A percentile compares a stretch with the other conserved stretches of the same genome.
Evolutionary conservation across 2,329 filamentous ascomycete species (phyloP).

Genomic region (Ophiostoma australiae): DNA sequence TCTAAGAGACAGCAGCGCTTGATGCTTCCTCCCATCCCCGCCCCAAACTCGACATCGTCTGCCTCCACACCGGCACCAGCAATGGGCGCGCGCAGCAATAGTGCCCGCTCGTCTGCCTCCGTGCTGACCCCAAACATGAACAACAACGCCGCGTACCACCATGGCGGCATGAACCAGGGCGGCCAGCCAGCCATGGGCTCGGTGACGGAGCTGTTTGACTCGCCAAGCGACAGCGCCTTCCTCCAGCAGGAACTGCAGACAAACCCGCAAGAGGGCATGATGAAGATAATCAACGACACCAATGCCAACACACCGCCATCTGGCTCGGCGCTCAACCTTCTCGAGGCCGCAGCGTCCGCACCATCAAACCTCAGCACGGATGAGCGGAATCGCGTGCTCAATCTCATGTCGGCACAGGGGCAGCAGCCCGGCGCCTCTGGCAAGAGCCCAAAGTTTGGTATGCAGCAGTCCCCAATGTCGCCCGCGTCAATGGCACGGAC

Average conservation of each 20-base stretch:
- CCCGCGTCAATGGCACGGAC: constrained; percentile 14
- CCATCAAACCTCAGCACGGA: constrained; percentile 52
- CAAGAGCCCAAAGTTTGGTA: neutral
- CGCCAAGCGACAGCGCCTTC: constrained; percentile 44
- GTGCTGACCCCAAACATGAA: constrained; percentile 12
- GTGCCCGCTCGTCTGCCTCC: constrained; percentile 16
- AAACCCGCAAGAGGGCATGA: constrained; percentile 58
- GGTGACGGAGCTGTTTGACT: constrained; percentile 58
- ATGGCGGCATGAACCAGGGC: constrained; percentile 7
- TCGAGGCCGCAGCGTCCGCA: constrained; percentile 53
- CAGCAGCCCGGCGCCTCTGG: constrained; percentile 17
- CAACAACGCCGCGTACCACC: constrained; percentile 3
- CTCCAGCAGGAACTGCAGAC: constrained; percentile 53
- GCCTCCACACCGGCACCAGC: constrained; percentile 16
- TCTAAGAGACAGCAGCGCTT: constrained; percentile 51
- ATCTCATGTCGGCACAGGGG: constrained; percentile 51
- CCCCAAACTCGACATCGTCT: constrained; percentile 28
- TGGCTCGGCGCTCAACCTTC: constrained; percentile 45
- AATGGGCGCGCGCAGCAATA: constrained; percentile 8
- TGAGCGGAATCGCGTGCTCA: constrained; percentile 55
- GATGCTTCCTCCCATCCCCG: constrained; percentile 48
- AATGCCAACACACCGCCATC: constrained; percentile 47
- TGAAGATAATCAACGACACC: constrained; percentile 61
- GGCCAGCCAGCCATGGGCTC: constrained; percentile 41
- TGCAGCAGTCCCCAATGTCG: constrained; percentile 23